Conservation (phyloP, 2,329 filamentous ascomycete species). For the Xenoacremonium recifei region DNA sequence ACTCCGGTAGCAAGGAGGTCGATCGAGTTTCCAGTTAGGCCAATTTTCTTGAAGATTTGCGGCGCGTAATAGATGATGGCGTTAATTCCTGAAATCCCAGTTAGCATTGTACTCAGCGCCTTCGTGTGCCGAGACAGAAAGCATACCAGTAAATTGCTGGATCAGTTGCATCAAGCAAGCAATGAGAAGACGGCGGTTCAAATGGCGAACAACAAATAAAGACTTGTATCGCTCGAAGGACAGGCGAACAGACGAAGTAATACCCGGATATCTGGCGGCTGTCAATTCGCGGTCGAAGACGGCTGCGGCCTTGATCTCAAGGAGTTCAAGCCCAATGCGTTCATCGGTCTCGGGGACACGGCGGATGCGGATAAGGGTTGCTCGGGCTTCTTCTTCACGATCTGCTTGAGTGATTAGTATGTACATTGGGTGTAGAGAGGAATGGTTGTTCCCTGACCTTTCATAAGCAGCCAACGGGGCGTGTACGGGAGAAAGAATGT, state of each 20-base stretch:
- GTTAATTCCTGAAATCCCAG: background rate
- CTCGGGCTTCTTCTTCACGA: slow-evolving; percentile 65
- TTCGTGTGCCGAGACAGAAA: too few relatives aligned
- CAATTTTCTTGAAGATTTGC: slow-evolving; percentile 66
- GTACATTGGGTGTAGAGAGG: too few relatives aligned
- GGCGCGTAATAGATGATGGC: slow-evolving; percentile 64
- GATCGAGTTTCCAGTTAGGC: slow-evolving; percentile 48
- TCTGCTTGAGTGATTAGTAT: slow-evolving; percentile 67
- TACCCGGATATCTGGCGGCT: slow-evolving; percentile 8
- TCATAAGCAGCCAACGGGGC: slow-evolving; percentile 71
- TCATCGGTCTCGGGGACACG: slow-evolving; percentile 61
- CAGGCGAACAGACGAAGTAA: background rate
- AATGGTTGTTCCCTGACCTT: too few relatives aligned
- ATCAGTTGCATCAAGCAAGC: slow-evolving; percentile 8
- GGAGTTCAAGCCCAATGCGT: slow-evolving; percentile 70
- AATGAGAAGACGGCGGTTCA: slow-evolving; percentile 5
- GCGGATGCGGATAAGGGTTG: slow-evolving; percentile 63
- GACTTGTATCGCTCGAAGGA: slow-evolving; percentile 9
- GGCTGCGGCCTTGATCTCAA: slow-evolving; percentile 80
- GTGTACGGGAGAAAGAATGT: slow-evolving; percentile 79
- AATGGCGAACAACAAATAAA: slow-evolving; percentile 6
- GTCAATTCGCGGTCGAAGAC: slow-evolving; percentile 57
- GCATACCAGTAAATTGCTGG: slow-evolving; percentile 6
- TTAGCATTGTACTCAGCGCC: background rate
- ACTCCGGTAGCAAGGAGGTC: slow-evolving; percentile 69